A percentile compares a stretch with the other conserved stretches of the same genome.
Evolutionary conservation across 257 asterid species (phyloP).

Genomic region (Nicotiana noctiflora): DNA sequence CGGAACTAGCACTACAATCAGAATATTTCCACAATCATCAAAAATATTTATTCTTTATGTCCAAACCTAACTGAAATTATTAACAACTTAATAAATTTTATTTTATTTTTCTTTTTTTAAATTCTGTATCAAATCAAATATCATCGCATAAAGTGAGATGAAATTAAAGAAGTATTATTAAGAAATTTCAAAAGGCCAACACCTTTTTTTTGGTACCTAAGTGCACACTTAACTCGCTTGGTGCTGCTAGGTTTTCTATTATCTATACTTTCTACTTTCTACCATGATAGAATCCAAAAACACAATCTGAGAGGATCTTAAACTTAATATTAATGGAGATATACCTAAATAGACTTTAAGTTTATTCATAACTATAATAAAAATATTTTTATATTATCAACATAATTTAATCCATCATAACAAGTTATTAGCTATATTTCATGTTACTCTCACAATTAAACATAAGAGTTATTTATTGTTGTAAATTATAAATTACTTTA

Average conservation of each 20-base stretch:
- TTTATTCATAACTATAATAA: not conserved
- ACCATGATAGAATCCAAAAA: not conserved
- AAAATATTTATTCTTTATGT: not conserved
- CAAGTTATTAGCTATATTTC: no score
- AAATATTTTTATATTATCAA: no score
- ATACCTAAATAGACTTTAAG: not conserved
- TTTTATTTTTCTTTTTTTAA: no score
- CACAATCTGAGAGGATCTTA: slow-evolving; percentile 13
- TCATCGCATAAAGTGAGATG: no score
- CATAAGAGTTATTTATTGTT: no score
- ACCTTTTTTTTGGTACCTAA: not conserved
- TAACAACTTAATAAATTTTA: no score
- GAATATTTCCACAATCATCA: not conserved
- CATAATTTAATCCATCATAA: no score
- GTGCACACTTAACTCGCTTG: not conserved
- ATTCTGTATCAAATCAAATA: no score
- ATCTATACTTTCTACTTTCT: not conserved
- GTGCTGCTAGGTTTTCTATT: slow-evolving; percentile 1
- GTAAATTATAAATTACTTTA: no score
- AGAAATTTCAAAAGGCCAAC: no score
- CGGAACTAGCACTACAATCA: slow-evolving; percentile 37
- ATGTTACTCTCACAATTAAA: no score
- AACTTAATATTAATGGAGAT: not conserved
- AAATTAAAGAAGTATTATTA: no score
- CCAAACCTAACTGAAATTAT: not conserved